Evolutionary conservation across 352 stramenopile genomes (phyloP).

Genomic region (Globisporangium iwayamae): DNA sequence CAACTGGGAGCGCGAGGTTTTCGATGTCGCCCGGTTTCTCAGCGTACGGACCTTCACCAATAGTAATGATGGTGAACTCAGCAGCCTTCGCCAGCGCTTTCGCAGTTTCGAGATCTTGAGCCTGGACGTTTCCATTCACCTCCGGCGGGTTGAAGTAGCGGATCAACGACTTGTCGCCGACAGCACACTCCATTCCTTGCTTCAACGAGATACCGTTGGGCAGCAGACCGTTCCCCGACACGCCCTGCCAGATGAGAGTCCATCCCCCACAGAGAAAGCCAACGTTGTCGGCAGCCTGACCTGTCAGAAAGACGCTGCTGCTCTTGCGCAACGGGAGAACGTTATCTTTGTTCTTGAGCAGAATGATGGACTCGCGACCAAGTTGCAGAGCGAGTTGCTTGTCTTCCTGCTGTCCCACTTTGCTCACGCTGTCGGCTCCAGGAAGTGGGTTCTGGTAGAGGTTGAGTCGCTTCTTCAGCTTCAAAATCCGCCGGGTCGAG

Average conservation of each 20-base stretch:
- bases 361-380: conserved; percentile 77
- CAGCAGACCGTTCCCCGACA: conserved; percentile 56
- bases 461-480: conserved; percentile 66
- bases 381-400: conserved; percentile 53
- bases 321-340: conserved; percentile 43
- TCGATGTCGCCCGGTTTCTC: conserved; percentile 88
- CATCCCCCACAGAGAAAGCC: conserved; percentile 76
- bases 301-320: conserved; percentile 61
- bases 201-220: conserved; percentile 65
- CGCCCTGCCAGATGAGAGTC: conserved; percentile 86
- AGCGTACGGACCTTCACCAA: conserved; percentile 76
- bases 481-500: conserved; percentile 62
- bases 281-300: conserved; percentile 61
- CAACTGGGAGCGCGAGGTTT: conserved; percentile 54
- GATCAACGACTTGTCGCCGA: conserved; percentile 19
- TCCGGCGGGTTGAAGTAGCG: conserved; percentile 55
- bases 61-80: conserved; percentile 68
- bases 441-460: conserved; percentile 69
- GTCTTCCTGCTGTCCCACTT: conserved; percentile 55
- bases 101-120: conserved; percentile 42
- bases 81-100: conserved; percentile 45
- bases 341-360: conserved; percentile 76
- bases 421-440: conserved; percentile 31
- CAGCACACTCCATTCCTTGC: conserved; percentile 43
- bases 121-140: conserved; percentile 47